Conservation (phyloP, 139 green algal genomes). For the Closterium sp. region DNA sequence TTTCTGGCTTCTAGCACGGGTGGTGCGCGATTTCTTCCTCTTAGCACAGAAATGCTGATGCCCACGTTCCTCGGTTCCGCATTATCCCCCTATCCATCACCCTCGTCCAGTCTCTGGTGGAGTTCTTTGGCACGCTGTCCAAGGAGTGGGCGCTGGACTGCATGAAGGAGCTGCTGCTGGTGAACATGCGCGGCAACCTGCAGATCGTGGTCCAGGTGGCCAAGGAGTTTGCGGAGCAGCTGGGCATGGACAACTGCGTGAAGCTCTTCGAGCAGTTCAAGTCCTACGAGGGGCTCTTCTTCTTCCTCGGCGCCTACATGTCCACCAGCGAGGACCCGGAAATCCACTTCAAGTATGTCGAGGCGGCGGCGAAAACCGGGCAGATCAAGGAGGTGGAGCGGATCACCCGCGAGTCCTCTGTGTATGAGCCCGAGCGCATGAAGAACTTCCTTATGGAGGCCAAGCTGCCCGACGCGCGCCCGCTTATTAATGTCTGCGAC, state of each 20-base stretch:
- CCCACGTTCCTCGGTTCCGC: background rate
- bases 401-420: conserved; percentile 85
- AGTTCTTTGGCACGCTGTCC: conserved; percentile 96
- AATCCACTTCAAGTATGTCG: conserved; percentile 99
- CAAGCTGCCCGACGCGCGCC: conserved; percentile 94
- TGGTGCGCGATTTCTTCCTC: no score
- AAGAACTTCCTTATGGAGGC: conserved; percentile 98
- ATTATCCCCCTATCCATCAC: background rate
- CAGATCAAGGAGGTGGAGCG: conserved; percentile 93
- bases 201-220: conserved; percentile 84
- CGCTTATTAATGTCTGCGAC: conserved; percentile 99
- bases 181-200: conserved; percentile 83
- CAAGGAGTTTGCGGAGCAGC: conserved; percentile 98
- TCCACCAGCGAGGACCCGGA: conserved; percentile 82
- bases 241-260: conserved; percentile 78
- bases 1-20: no score
- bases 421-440: conserved; percentile 87
- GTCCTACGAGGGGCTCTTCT: conserved; percentile 91
- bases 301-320: conserved; percentile 91
- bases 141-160: conserved; percentile 95
- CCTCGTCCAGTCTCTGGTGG: conserved; percentile 67
- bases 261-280: conserved; percentile 88
- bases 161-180: conserved; percentile 89
- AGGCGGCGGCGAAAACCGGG: conserved; percentile 88
- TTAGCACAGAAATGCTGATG: background rate